Evolutionary conservation across 495 filamentous ascomycete species (phyloP).

Genomic region (Neurospora sp.): DNA sequence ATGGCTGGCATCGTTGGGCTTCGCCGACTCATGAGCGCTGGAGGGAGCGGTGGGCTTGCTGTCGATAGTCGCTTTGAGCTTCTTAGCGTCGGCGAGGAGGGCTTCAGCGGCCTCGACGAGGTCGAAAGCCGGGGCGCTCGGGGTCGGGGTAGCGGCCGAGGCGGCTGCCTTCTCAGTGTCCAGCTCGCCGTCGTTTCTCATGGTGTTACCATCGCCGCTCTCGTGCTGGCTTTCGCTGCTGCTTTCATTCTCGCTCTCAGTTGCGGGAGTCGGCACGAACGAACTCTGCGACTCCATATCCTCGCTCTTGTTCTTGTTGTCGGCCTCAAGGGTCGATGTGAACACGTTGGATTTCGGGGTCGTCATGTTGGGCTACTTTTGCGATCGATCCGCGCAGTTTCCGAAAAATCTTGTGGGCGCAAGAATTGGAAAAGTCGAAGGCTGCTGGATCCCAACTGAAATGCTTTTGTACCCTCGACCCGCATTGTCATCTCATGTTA

Average conservation of each 20-base stretch:
- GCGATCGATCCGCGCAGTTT: neutral
- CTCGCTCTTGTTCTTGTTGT: neutral
- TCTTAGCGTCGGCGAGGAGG: constrained; percentile 14
- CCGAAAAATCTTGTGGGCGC: neutral
- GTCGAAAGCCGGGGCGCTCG: constrained; percentile 3
- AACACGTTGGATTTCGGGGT: neutral
- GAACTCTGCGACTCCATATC: neutral
- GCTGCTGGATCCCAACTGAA: neutral
- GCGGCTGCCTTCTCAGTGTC: neutral
- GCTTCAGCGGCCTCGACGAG: constrained; percentile 16
- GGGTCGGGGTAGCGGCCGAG: fast-evolving
- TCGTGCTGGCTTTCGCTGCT: neutral
- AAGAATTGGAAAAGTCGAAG: neutral
- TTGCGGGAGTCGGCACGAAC: neutral
- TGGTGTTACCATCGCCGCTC: neutral
- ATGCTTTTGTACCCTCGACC: neutral
- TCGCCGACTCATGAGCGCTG: neutral
- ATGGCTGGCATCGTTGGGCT: neutral
- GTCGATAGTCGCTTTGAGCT: neutral
- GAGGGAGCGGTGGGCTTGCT: neutral
- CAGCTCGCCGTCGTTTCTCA: neutral
- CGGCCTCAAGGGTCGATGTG: neutral
- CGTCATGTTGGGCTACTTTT: neutral
- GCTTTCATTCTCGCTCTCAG: neutral
- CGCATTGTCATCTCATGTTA: neutral